Base-by-base conservation (phyloP, 2,329 filamentous ascomycete genomes). In the Alternaria arbusti region DNA sequence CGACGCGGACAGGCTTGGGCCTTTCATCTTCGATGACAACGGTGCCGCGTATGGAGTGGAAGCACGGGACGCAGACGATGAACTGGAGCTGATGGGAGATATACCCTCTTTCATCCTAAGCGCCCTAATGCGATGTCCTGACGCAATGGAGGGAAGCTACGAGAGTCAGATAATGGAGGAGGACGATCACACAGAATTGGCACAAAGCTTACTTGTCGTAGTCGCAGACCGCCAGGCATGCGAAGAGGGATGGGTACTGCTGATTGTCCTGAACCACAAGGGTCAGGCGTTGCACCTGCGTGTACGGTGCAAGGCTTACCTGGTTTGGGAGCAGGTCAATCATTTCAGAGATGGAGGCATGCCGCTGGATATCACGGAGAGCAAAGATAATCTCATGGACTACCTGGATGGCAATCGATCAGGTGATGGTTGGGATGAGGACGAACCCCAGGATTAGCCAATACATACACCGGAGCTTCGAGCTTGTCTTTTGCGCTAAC, bases 61-160 rank as follows among this genome's bases (percentile, higher is more conserved):
- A 7, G 28, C 57, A 47, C 40, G 57, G 13, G 57, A 59, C 25
- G 40, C 57, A 45, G 57, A 59, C 7, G 49, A 54, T 59, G 57
- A 59, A 32, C 26, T 59, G 26, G 57, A 54, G 25, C 49, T 59
- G 8, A 59, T 59, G 49, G 46, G 51, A 3, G 46, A n/a, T 4
- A 22, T 54, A 26, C 57, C 57, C 3, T 47, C 57, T 13, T 59
- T 59, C 22, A 28, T 59, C 15, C 23, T 47, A 12, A 28, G 11
- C 49, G 49, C 57, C 36, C 57, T 59, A n/a, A n/a, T 54, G 11
- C 49, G 26, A 26, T 59, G 57, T 6, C 57, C 57, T 1, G 49
- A 59, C 13, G 49, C n/a, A 3, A 59, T 59, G 28, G 57, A 59
- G 30, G 43, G 28, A 13, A 22, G 30, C n/a, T 15, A 20, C 15